Percentiles rank a stretch among this genome's conserved stretches.
phyloP scores from a whole-genome alignment of 345 rosid species.

The Populus pruinosa region DNA sequence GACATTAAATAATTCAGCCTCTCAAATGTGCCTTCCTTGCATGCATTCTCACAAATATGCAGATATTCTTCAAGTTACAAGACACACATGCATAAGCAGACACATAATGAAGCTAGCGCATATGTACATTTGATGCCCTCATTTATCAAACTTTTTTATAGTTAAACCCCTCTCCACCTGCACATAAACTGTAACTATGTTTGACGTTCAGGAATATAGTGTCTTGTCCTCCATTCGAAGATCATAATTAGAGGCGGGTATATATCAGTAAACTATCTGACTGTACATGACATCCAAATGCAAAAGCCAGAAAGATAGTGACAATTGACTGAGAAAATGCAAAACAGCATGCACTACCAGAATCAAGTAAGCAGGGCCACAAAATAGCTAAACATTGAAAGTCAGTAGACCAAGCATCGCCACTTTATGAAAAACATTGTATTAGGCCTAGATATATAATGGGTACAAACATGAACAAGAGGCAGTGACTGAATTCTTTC shows the following conservation, averaged over 20 bases:
- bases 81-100: not conserved
- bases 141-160: not conserved
- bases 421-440: not conserved
- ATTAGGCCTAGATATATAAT: not conserved
- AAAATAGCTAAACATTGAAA: not conserved
- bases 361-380: not conserved
- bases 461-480: no score
- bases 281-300: not conserved
- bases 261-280: not conserved
- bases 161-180: not conserved
- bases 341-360: not conserved
- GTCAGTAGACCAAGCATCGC: not conserved
- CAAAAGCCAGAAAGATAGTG: not conserved
- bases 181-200: not conserved
- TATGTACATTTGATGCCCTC: not conserved
- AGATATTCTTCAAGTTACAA: not conserved
- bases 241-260: not conserved
- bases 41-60: not conserved
- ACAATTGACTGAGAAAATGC: not conserved
- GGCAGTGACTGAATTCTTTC: not conserved
- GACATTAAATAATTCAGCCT: not conserved
- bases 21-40: not conserved
- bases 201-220: not conserved
- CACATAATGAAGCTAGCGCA: not conserved
- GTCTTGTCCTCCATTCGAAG: not conserved